A percentile compares a stretch with the other conserved stretches of the same genome.
These are phyloP conservation scores for Hygrocybe punicea DNA, from an alignment of 768 basidiomycete species.

Conservation along the genomic window DNA sequence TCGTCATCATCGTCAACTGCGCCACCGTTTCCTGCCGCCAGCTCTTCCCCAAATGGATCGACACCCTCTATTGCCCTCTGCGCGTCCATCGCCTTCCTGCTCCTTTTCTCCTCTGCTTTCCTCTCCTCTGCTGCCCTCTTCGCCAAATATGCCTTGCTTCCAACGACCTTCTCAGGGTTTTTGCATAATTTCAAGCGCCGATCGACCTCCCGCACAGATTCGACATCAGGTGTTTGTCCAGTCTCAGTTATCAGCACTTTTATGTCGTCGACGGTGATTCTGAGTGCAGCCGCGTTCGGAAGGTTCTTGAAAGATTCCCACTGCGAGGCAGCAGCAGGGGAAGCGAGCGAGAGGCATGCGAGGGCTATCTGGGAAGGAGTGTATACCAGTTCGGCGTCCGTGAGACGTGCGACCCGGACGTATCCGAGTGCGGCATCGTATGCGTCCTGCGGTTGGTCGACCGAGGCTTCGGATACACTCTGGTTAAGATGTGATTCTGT, in stretches of 20 bases:
- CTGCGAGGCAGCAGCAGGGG: conserved; percentile 53
- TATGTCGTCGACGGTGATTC: conserved; percentile 49
- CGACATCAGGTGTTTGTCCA: conserved; percentile 69
- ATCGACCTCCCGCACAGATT: conserved; percentile 85
- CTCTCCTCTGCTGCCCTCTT: conserved; percentile 71
- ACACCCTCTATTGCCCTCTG: conserved; percentile 45
- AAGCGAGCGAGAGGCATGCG: conserved; percentile 66
- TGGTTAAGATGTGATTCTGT: conserved; percentile 25
- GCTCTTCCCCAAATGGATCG: conserved; percentile 70
- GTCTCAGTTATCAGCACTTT: conserved; percentile 50
- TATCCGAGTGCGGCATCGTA: conserved; percentile 66
- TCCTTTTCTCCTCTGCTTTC: conserved; percentile 65
- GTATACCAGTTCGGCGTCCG: conserved; percentile 88
- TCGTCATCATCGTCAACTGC: conserved; percentile 61
- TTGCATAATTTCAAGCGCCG: conserved; percentile 82
- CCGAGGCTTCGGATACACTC: conserved; percentile 54
- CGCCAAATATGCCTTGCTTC: conserved; percentile 76
- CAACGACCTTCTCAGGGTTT: conserved; percentile 93
- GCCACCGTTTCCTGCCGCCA: conserved; percentile 37
- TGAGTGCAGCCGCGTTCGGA: conserved; percentile 27
- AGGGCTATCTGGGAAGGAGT: conserved; percentile 92
- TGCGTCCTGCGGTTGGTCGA: conserved; percentile 47
- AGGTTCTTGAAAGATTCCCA: conserved; percentile 52
- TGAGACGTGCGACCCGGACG: conserved; percentile 77
- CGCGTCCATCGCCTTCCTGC: conserved; percentile 52